Evolutionary conservation across 306 rosid genomes (phyloP), one percentile per base, ranked within the genome.

Genomic region (Rubus idaeus): DNA sequence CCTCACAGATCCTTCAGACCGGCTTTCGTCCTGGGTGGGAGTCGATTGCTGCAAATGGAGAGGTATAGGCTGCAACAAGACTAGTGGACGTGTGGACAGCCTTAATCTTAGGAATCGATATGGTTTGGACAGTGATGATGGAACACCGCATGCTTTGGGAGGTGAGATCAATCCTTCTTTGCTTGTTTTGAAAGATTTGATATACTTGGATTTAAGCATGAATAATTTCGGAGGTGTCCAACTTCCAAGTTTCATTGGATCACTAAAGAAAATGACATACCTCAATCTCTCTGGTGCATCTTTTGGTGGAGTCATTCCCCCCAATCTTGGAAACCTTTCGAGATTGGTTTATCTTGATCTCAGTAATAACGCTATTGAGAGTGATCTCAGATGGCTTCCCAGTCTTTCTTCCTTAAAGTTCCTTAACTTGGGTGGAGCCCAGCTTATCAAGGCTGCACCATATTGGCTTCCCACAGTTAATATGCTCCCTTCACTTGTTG

Each of bases 401-500:
- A 8, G 5, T 18, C 17, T 69, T 16, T 69, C 70, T 53, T 82
- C 77, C 26, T 30, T 82, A 55, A 21, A 71, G 62, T 21, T 55
- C 26, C 52, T 81, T 2, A 0, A 37, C 46, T 47, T 81, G 6
- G 23, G 64, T 56, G 44, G 4, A 18, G 46, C 67, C 3, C 6
- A 76, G 75, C 70, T 81, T 10, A 3, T 10, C 17, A 18, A 11
- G 58, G 66, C 77, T 26, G 53, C 42, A 14, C 4, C 47, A 6
- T 18, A 13, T 18, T 82, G 79, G 86, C 80, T 75, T 52, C 75
- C 77, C 18, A 14, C 50, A 0, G 26, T 79, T 8, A 50, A 37
- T 18, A 67, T 9, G 52, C 79, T 85, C 50, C 81, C 83, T 77
- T 78, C 81, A 30, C 87, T 83, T 69, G 37, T 8, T 9, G 76